Evolutionary conservation across 2,329 filamentous ascomycete genomes (phyloP), one percentile per base, ranked within the genome.

Genomic region (Keithomyces neogunnii): DNA sequence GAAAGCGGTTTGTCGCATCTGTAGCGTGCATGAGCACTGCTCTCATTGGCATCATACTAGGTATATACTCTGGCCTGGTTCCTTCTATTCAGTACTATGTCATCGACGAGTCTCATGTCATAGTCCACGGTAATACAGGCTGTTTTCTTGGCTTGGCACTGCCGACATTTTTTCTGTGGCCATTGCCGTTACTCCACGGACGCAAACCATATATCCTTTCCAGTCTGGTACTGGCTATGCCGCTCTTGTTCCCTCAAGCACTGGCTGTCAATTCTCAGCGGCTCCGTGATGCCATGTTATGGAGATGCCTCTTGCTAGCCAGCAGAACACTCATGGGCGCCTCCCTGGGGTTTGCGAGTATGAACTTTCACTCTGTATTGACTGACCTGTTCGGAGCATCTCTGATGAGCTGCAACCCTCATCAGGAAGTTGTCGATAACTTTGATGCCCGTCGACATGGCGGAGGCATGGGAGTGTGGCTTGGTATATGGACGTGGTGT

Each of bases 21-120:
- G 79, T 89, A 52, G 82, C 85, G 8, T 91, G 88, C 62, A 70
- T 85, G 57, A 89, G 86, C 58, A 89, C 86, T 5, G 81, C 84
- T 11, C 71, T 89, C 50, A 74, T 90, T 45, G 87, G 87, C 0
- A 70, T 87, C 30, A 72, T 89, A 28, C 71, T 88, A 52, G 87
- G 88, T 1, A 85, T 90, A 28, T 92, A 90, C 63, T 84, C 85
- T 50, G 88, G 87, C 3, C 77, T 89, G 57, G 86, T 89, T 1
- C 86, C 87, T n/a, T 80, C 82, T 3, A 88, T 91, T 30, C 86
- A 90, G 62, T 89, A 89, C 63, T 84, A 82, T 59, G 80, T 91
- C 56, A 82, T 81, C 29, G 86, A 90, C 59, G 75, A 83, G 54
- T 69, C 80, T 44, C 85, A 89, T 59, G 74, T 80, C 53, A 76